Base-by-base conservation (phyloP, 2,329 filamentous ascomycete genomes). In the Fusarium pseudograminearum region DNA sequence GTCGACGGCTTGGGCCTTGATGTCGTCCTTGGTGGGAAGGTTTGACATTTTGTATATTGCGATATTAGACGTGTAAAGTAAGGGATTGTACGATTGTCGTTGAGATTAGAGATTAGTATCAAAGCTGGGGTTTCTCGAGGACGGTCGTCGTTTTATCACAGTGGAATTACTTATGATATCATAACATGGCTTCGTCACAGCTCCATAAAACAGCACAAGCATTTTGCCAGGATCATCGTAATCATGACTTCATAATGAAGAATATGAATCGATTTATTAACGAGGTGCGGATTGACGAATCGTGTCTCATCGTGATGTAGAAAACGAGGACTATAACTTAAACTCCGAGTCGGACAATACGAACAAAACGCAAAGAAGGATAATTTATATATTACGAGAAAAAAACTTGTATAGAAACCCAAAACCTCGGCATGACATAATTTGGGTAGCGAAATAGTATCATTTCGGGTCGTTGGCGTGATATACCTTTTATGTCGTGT, bases 1-100 rank as follows among this genome's bases (percentile, higher is more conserved):
- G 1, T 70, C 57, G 9, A 67, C 18, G 20, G 67, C 67, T 12
- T 61, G 57, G 3, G 36, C 10, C 16, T 59, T 55, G 53, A 70
- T 45, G 3, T 70, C 57, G 36, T 70, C 61, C 15, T 70, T 70
- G 22, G 42, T 53, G 3, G 61, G 67, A 4, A 70, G 38, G 10
- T 47, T 42, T 26, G 59, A 15, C 61, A 65, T 65, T 47, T 15
- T 58, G n/a, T 2, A 15, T 8, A 28, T 11, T 16, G 9, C 26
- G 26, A 20, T 15, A 15, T 44, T 12, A 10, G 10, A 30, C 4
- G 22, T 42, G 3, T 42, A 18, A 2, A 18, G 22, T 38, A 9
- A 12, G 34, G n/a, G 3, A 11, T 5, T n/a, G 8, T 7, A 22
- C 2, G 15, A 9, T 3, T 22, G 3, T 41, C 0, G 38, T 9